Evolutionary conservation across 2,329 filamentous ascomycete genomes (phyloP).

Genomic region (Hirsutella rhossiliensis): DNA sequence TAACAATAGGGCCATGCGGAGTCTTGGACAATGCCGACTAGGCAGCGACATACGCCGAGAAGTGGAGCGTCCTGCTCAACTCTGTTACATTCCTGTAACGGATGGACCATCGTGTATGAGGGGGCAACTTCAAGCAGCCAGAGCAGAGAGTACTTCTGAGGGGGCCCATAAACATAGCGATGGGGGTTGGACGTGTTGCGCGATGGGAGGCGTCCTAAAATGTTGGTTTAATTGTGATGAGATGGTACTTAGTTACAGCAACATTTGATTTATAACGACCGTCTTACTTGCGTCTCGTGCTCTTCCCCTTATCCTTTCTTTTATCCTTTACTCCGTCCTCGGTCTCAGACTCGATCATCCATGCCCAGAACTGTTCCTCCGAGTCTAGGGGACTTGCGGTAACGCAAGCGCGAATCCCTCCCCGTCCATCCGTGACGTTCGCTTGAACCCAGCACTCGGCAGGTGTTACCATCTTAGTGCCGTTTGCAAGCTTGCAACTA

Average conservation of each 20-base stretch:
- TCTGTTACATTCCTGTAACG: background rate
- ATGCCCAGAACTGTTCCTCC: no score
- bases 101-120: background rate
- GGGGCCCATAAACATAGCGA: background rate
- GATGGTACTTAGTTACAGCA: background rate
- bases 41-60: background rate
- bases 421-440: no score
- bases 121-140: background rate
- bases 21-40: background rate
- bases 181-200: background rate
- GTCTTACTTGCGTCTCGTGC: no score
- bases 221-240: background rate
- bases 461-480: no score
- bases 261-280: no score
- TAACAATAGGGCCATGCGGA: background rate
- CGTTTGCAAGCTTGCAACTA: no score
- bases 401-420: no score
- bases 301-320: no score
- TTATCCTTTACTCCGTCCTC: no score
- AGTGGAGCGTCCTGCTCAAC: background rate
- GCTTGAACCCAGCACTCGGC: no score
- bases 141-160: background rate
- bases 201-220: background rate
- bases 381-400: no score
- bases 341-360: no score